Evolutionary conservation across 768 basidiomycete genomes (phyloP).

Genomic region (Auriscalpium orientale): DNA sequence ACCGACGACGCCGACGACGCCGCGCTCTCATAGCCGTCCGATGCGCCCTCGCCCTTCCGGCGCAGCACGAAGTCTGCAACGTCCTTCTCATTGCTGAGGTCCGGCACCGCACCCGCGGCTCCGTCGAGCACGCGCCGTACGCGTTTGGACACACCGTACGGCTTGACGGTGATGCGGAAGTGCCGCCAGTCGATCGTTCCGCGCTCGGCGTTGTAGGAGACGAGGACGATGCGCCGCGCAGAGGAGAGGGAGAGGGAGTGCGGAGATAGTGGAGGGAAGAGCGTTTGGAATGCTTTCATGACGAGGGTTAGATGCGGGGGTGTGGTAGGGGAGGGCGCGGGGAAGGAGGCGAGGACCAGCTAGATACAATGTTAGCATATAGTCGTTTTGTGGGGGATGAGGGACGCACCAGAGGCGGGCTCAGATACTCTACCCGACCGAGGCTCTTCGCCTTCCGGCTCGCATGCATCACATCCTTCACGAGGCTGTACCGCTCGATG

Average conservation of each 20-base stretch:
- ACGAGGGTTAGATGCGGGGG: conserved; percentile 84
- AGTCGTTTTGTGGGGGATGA: neutral
- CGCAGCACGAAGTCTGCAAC: conserved; percentile 91
- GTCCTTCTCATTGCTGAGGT: conserved; percentile 87
- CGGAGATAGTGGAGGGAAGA: conserved; percentile 91
- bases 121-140: conserved; percentile 83
- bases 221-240: conserved; percentile 87
- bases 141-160: conserved; percentile 88
- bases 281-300: conserved; percentile 92
- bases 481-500: conserved; percentile 85
- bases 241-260: conserved; percentile 74
- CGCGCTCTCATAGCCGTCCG: conserved; percentile 70
- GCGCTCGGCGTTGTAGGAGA: conserved; percentile 83
- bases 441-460: conserved; percentile 64
- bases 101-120: conserved; percentile 41
- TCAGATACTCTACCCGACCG: conserved; percentile 78
- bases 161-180: conserved; percentile 91
- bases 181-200: conserved; percentile 90
- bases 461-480: conserved; percentile 71
- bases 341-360: conserved; percentile 91
- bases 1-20: conserved; percentile 69
- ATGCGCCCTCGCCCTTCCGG: conserved; percentile 40
- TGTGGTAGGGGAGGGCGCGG: conserved; percentile 60
- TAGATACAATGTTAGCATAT: conserved; percentile 22
- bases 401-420: conserved; percentile 74